Evolutionary conservation across 352 stramenopile species (phyloP), one percentile per base, ranked within the genome.

Genomic region (Phytopythium cucurbitacearum): DNA sequence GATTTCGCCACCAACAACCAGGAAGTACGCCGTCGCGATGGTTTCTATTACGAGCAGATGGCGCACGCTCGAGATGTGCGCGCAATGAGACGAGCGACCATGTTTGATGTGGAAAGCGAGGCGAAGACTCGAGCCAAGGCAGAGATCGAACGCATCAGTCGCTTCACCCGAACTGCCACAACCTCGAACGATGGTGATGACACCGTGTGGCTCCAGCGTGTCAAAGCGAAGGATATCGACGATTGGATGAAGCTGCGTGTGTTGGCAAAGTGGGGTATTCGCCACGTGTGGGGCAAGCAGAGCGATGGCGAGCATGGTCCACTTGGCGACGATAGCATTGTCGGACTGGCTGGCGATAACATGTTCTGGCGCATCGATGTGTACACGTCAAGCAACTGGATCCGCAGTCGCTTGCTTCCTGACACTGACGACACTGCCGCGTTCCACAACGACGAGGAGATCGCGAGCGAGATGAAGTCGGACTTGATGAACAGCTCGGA

Each of bases 301-400:
- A 35, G 49, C 10, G 40, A 46, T 42, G 33, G 43, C 7, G 37
- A 47, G 33, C 16, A 39, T 0, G 11, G 21, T 54, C 9, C 57
- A 57, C 21, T 15, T 10, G 45, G 33, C 13, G 62, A 73, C 36
- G 62, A 62, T 36, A 60, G 49, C 3, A 65, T 79, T 39, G 62
- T 72, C 44, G 70, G 56, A 1, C 43, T 77, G 10, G 71, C 68
- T 57, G 65, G 62, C 15, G 73, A 85, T 35, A 89, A 89, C 38
- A 78, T 88, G 47, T 91, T 86, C 33, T 94, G 80, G 83, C 71
- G 81, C 44, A 54, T 94, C 12, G 83, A 94, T 56, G 80, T 71
- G 16, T 94, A 91, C 51, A 94, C 83, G n/a, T 94, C 83, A 5
- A 91, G 80, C 57, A 94, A 94, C 43, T 94, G 80, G 80, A 89